These are phyloP conservation scores for Ophiognomonia clavigignenti-juglandacearum DNA, from an alignment of 2,329 filamentous ascomycete species.

Conservation along the genomic window DNA sequence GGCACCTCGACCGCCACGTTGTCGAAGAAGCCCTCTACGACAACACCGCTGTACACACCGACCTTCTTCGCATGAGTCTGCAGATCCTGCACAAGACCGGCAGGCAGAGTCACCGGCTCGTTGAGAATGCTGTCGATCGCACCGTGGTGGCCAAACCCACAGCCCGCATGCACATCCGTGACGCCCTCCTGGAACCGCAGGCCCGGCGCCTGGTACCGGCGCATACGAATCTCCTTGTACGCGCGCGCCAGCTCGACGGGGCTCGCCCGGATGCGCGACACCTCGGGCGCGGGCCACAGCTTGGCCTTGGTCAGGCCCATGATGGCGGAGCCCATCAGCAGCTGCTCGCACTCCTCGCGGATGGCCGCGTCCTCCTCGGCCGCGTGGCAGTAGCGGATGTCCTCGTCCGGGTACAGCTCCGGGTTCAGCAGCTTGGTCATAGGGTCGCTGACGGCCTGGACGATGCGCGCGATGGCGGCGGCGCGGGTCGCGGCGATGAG, in stretches of 20 bases:
- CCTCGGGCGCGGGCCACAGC: conserved; percentile 16
- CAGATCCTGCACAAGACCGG: conserved; percentile 15
- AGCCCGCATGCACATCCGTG: conserved; percentile 15
- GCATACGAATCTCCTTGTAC: conserved; percentile 63
- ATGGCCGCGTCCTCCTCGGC: conserved; percentile 11
- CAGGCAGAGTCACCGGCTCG: conserved; percentile 1
- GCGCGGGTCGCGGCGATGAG: conserved; percentile 15
- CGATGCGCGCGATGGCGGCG: conserved; percentile 13
- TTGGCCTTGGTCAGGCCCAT: conserved; percentile 15
- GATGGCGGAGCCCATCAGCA: conserved; percentile 21
- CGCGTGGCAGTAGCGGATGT: conserved; percentile 16
- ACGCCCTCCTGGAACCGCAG: conserved; percentile 9
- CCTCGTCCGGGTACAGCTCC: conserved; percentile 1
- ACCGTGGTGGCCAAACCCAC: conserved; percentile 19
- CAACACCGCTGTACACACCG: conserved; percentile 14
- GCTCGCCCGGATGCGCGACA: conserved; percentile 15
- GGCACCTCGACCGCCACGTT: background rate
- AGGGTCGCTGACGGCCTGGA: conserved; percentile 12
- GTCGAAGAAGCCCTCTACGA: conserved; percentile 15
- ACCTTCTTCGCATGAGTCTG: conserved; percentile 14
- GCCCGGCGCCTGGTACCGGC: conserved; percentile 49
- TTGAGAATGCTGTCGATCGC: conserved; percentile 11
- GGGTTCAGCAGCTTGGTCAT: conserved; percentile 16
- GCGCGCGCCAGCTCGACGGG: conserved; percentile 44
- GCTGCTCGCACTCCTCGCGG: conserved; percentile 19